Base-by-base conservation (phyloP, 768 basidiomycete genomes). In the Xerocomellus intermedius region DNA sequence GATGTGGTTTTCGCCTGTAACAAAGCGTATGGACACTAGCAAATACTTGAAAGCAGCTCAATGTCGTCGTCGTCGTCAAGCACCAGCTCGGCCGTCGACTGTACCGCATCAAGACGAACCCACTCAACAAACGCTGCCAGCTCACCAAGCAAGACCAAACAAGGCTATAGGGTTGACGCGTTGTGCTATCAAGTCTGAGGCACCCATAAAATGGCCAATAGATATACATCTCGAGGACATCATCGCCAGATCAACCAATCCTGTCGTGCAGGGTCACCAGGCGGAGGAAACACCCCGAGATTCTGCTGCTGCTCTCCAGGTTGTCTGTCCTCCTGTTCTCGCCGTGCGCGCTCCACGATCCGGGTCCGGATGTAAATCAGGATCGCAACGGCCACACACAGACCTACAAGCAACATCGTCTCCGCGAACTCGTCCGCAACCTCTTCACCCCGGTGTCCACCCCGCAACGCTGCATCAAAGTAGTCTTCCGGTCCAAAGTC, bases 401-500 rank as follows among this genome's bases (percentile, higher is more conserved):
- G 75, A 39, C 82, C 69, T 4, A 94, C 79, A 41, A 95, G 78
- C 37, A 94, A 68, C 74, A 91, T 80, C 24, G 89, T 95, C 75
- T 95, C 94, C 32, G 74, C 74, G 53, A 91, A 84, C 61, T 92
- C 90, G 56, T 91, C 84, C 16, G 68, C 70, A 1, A 82, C 83
- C n/a, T 78, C 82, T 19, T 87, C 84, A 16, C 82, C 85, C 14
- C 84, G 79, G 47, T 80, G 73, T 5, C 81, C 79, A 14, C 82
- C 82, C 22, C 86, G 80, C 59, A 83, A 55, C 5, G 82, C 80
- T 3, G 77, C 87, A 28, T 91, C 89, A 61, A 86, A 87, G 69
- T 91, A 91, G 64, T 92, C 91, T 44, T 94, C 92, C 0, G 89
- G 85, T 8, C 85, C 86, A 58, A 85, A 85, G 54, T 92, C 91